Conservation (phyloP, 345 rosid species). For the Erysimum cheiranthoides region DNA sequence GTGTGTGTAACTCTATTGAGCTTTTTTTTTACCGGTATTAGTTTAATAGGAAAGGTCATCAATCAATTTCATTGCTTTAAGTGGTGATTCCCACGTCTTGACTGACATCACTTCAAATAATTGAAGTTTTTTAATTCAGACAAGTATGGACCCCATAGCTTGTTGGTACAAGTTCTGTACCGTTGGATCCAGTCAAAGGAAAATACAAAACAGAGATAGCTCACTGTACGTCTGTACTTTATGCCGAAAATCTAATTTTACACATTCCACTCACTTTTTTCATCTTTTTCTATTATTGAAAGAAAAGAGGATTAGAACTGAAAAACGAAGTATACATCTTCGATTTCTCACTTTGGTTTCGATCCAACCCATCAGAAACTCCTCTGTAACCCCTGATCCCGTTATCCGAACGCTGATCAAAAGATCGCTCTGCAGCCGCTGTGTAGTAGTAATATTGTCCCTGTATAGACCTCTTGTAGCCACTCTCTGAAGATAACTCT, state of each 20-base stretch:
- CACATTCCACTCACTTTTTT: constrained; percentile 26
- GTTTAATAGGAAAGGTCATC: constrained; percentile 27
- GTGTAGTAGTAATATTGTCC: constrained; percentile 50
- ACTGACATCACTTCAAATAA: constrained; percentile 38
- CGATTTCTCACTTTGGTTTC: constrained; percentile 39
- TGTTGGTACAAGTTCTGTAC: constrained; percentile 36
- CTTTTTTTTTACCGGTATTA: constrained; percentile 12
- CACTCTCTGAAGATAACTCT: constrained; percentile 49
- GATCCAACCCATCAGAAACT: constrained; percentile 15
- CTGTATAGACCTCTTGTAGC: constrained; percentile 47
- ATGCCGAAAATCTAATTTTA: constrained; percentile 37
- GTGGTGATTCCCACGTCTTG: constrained; percentile 45
- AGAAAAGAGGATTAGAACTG: constrained; percentile 29
- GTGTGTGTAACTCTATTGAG: constrained; percentile 9
- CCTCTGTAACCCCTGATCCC: constrained; percentile 44
- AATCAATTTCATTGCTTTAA: constrained; percentile 32
- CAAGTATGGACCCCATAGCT: constrained; percentile 25
- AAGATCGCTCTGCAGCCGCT: constrained; percentile 41
- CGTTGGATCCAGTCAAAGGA: constrained; percentile 28
- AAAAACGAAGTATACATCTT: constrained; percentile 41
- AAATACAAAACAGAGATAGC: constrained; percentile 32
- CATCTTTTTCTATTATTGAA: constrained; percentile 14
- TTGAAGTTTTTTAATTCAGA: constrained; percentile 23
- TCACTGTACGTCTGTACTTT: constrained; percentile 34
- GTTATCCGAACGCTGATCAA: constrained; percentile 49